A percentile compares a stretch with the other conserved stretches of the same genome.
Evolutionary conservation across 2,329 filamentous ascomycete genomes (phyloP).

Genomic region (Cadophora malorum): DNA sequence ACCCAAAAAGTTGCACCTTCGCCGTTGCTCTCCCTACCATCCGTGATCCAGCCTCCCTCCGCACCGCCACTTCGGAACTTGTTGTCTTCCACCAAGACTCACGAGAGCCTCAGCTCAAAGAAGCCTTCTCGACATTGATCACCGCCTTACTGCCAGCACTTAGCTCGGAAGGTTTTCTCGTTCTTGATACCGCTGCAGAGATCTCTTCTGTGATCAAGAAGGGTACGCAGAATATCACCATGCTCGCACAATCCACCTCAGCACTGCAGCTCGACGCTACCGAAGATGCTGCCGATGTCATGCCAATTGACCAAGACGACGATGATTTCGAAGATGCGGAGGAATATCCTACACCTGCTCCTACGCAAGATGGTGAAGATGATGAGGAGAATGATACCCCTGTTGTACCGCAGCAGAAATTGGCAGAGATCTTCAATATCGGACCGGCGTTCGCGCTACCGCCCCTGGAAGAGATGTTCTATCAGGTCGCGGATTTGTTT

Average conservation of each 20-base stretch:
- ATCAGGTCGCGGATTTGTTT: slow-evolving; percentile 71
- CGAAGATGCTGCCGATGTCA: slow-evolving; percentile 38
- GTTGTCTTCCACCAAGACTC: slow-evolving; percentile 71
- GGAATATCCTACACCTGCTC: slow-evolving; percentile 42
- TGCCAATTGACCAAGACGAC: slow-evolving; percentile 39
- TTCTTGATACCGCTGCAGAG: slow-evolving; percentile 78
- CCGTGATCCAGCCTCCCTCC: slow-evolving; percentile 41
- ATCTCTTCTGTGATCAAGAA: slow-evolving; percentile 69
- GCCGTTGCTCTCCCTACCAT: slow-evolving; percentile 60
- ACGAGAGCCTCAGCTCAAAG: slow-evolving; percentile 63
- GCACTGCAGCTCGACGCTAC: slow-evolving; percentile 46
- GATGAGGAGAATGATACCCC: slow-evolving; percentile 61
- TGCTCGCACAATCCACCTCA: slow-evolving; percentile 62
- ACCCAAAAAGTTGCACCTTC: slow-evolving; percentile 68
- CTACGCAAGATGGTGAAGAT: slow-evolving; percentile 49
- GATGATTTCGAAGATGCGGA: slow-evolving; percentile 46
- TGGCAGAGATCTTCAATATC: slow-evolving; percentile 74
- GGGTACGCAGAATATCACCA: slow-evolving; percentile 58
- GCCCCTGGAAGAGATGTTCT: slow-evolving; percentile 77
- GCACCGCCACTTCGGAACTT: slow-evolving; percentile 57
- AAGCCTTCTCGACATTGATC: slow-evolving; percentile 63
- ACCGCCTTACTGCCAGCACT: slow-evolving; percentile 70
- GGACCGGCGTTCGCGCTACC: slow-evolving; percentile 73
- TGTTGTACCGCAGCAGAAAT: slow-evolving; percentile 70
- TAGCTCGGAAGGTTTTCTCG: slow-evolving; percentile 73